Percentiles rank a stretch among this genome's conserved stretches.
Evolutionary conservation across 495 filamentous ascomycete genomes (phyloP).

Genomic region (Parathielavia appendiculata): DNA sequence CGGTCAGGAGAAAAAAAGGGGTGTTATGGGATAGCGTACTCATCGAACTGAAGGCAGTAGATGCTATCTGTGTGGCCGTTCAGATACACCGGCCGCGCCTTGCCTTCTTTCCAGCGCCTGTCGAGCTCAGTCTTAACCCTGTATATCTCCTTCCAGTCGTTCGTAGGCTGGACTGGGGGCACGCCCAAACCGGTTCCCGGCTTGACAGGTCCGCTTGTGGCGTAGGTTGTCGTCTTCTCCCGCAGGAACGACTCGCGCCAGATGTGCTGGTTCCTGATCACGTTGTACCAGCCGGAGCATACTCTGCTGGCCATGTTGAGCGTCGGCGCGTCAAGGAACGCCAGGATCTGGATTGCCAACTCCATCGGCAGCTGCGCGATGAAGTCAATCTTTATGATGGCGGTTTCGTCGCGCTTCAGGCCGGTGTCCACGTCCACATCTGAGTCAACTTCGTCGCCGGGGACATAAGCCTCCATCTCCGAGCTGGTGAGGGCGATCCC

Average conservation of each 20-base stretch:
- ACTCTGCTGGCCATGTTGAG: conserved; percentile 59
- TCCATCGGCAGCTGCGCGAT: conserved; percentile 62
- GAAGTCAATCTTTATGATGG: conserved; percentile 56
- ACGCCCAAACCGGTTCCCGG: conserved; percentile 47
- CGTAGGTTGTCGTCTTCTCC: conserved; percentile 54
- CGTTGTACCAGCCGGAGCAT: conserved; percentile 56
- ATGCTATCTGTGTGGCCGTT: conserved; percentile 92
- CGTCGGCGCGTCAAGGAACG: conserved; percentile 60
- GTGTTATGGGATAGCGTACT: conserved; percentile 48
- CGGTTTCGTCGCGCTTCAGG: conserved; percentile 31
- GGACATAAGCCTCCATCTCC: conserved; percentile 39
- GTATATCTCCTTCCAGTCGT: conserved; percentile 85
- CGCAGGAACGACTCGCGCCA: conserved; percentile 75
- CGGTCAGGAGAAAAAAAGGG: background rate
- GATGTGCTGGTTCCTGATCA: conserved; percentile 59
- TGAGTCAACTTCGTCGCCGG: conserved; percentile 25
- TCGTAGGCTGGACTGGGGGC: conserved; percentile 42
- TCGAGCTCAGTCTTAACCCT: conserved; percentile 67
- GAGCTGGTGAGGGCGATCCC: conserved; percentile 61
- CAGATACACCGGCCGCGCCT: conserved; percentile 76
- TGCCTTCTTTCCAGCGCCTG: conserved; percentile 69
- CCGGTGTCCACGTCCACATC: conserved; percentile 37
- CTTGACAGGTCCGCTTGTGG: conserved; percentile 42
- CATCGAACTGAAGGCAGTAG: conserved; percentile 96
- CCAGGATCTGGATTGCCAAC: conserved; percentile 65